Evolutionary conservation across 2,329 filamentous ascomycete genomes (phyloP).

Genomic region (Trichoderma oligosporum): DNA sequence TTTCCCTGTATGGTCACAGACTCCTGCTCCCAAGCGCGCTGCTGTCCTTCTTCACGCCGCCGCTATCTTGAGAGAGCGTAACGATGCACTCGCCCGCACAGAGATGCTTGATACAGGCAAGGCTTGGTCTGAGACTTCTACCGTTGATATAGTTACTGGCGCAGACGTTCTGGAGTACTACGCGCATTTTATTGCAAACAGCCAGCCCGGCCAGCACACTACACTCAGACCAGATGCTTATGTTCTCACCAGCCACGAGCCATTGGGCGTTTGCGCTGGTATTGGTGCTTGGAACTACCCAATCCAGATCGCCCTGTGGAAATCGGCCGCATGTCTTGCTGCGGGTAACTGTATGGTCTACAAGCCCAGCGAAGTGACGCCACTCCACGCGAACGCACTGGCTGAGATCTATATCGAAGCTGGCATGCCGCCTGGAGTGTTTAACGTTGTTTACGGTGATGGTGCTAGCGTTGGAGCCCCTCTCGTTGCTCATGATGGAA

Average conservation of each 20-base stretch:
- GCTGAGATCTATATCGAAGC: slow-evolving; percentile 75
- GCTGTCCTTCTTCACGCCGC: slow-evolving; percentile 76
- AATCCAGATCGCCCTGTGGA: slow-evolving; percentile 87
- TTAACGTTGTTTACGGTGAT: slow-evolving; percentile 81
- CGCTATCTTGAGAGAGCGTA: slow-evolving; percentile 66
- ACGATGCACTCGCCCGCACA: slow-evolving; percentile 72
- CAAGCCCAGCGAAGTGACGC: slow-evolving; percentile 84
- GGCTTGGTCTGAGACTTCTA: slow-evolving; percentile 76
- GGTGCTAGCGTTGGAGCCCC: slow-evolving; percentile 69
- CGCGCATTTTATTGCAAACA: slow-evolving; percentile 73
- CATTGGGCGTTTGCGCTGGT: slow-evolving; percentile 78
- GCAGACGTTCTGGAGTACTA: slow-evolving; percentile 86
- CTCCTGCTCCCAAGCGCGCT: slow-evolving; percentile 68
- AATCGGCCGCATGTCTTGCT: slow-evolving; percentile 78
- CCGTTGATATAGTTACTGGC: slow-evolving; percentile 77
- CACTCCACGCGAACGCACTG: slow-evolving; percentile 72
- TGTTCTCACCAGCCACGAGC: slow-evolving; percentile 78
- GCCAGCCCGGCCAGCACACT: slow-evolving; percentile 75
- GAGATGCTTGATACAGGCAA: slow-evolving; percentile 88
- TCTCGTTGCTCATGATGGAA: slow-evolving; percentile 65
- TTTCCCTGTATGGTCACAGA: slow-evolving; percentile 73
- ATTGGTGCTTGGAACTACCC: slow-evolving; percentile 94
- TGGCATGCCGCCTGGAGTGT: slow-evolving; percentile 75
- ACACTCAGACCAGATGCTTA: slow-evolving; percentile 71
- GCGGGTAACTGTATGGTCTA: slow-evolving; percentile 89